Conservation (phyloP, 1,139 yeast genomes). For the Yamadazyma siamensis region DNA sequence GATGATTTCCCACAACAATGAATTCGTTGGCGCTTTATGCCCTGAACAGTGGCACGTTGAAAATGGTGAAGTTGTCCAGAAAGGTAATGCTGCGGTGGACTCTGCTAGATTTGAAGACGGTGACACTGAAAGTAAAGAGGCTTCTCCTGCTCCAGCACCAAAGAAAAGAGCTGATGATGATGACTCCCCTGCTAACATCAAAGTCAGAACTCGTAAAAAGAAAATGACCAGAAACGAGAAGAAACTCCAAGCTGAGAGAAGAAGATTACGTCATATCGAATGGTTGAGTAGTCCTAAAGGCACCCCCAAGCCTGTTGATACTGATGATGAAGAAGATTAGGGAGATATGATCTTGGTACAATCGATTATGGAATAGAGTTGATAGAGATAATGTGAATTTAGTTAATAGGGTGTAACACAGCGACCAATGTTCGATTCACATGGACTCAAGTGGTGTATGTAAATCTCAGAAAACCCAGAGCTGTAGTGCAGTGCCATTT, state of each 20-base stretch:
- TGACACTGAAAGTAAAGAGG: constrained; percentile 19
- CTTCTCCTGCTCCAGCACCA: constrained; percentile 22
- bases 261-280: constrained; percentile 89
- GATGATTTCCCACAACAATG: constrained; percentile 96
- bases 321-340: constrained; percentile 74
- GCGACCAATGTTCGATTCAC: too few relatives aligned
- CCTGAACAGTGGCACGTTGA: constrained; percentile 99
- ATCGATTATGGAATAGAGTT: too few relatives aligned
- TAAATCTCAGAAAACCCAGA: too few relatives aligned
- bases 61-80: constrained; percentile 83
- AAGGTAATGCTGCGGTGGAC: constrained; percentile 76
- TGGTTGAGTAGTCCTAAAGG: constrained; percentile 98
- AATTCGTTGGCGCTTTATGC: constrained; percentile 94
- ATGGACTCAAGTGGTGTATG: too few relatives aligned
- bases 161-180: constrained; percentile 60
- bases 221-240: constrained; percentile 95
- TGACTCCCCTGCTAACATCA: constrained; percentile 94
- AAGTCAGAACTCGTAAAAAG: constrained; percentile 89
- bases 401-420: not conserved
- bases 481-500: too few relatives aligned
- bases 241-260: constrained; percentile 87
- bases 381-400: too few relatives aligned
- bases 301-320: constrained; percentile 88
- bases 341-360: too few relatives aligned
- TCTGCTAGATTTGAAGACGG: constrained; percentile 77